Conservation (phyloP, 2,329 filamentous ascomycete genomes). For the Penicillium fuscoglaucum region DNA sequence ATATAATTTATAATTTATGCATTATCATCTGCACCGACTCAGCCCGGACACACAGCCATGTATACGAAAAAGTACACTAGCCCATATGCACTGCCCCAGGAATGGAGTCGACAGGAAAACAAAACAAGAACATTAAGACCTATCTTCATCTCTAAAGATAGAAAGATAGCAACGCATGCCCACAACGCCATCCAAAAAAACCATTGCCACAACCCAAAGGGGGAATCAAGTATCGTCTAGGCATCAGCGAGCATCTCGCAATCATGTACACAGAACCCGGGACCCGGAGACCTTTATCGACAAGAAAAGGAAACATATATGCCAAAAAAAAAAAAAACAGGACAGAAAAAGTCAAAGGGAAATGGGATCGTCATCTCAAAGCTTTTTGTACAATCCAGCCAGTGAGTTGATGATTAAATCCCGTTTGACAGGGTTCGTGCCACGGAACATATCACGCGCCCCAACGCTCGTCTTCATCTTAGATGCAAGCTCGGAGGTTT, state of each 20-base stretch:
- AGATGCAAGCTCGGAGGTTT: slow-evolving; percentile 2
- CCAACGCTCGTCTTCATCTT: slow-evolving; percentile 13
- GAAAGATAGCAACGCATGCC: neutral
- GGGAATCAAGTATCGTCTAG: slow-evolving; percentile 12
- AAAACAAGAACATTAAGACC: neutral
- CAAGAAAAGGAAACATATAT: neutral
- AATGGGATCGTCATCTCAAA: neutral
- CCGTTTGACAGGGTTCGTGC: neutral
- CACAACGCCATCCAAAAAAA: neutral
- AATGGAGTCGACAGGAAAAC: neutral
- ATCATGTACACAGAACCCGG: neutral
- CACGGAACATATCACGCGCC: slow-evolving; percentile 6
- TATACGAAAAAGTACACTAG: neutral
- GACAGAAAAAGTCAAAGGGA: neutral
- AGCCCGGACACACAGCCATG: neutral
- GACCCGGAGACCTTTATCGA: neutral
- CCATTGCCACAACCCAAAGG: slow-evolving; percentile 4
- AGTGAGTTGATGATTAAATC: slow-evolving; percentile 2
- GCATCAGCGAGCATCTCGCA: neutral
- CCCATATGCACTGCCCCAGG: neutral
- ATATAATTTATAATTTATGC: neutral
- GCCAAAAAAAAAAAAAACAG: neutral
- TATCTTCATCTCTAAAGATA: neutral
- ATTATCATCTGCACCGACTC: neutral
- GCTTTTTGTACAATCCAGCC: slow-evolving; percentile 1